These are phyloP conservation scores for Spergularia marina DNA, from an alignment of 148 eudicot species.

Conservation along the genomic window DNA sequence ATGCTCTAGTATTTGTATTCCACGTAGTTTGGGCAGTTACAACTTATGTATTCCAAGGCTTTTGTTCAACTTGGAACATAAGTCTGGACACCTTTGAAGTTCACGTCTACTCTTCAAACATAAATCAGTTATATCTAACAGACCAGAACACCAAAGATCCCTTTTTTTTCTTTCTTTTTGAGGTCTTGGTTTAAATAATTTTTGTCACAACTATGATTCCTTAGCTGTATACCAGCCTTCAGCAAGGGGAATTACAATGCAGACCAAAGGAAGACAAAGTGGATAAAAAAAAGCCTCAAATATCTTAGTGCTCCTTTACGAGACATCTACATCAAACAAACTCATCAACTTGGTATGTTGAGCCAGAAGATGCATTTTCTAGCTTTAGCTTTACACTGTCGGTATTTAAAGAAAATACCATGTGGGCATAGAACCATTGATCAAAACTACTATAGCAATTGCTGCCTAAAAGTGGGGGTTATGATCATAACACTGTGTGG, in stretches of 20 bases:
- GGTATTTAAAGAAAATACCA: not conserved
- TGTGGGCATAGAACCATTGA: not conserved
- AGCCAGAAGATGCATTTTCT: too few relatives aligned
- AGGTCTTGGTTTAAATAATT: not conserved
- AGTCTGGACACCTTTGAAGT: too few relatives aligned
- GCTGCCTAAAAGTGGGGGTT: not conserved
- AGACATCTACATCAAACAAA: not conserved
- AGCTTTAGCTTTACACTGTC: not conserved
- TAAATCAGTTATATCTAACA: not conserved
- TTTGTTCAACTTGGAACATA: too few relatives aligned
- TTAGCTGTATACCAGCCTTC: not conserved
- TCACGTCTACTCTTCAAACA: not conserved
- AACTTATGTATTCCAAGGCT: too few relatives aligned
- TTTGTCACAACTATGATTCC: not conserved
- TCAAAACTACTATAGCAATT: not conserved
- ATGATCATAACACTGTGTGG: constrained; percentile 8
- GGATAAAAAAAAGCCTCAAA: not conserved
- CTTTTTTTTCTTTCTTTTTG: too few relatives aligned
- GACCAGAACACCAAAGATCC: not conserved
- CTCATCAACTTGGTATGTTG: too few relatives aligned
- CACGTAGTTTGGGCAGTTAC: not conserved
- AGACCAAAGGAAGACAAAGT: not conserved
- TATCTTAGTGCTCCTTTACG: not conserved
- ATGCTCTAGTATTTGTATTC: not conserved
- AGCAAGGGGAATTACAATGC: not conserved